phyloP scores from a whole-genome alignment of 768 basidiomycete species.

The Leccinum olivaceopallidum region DNA sequence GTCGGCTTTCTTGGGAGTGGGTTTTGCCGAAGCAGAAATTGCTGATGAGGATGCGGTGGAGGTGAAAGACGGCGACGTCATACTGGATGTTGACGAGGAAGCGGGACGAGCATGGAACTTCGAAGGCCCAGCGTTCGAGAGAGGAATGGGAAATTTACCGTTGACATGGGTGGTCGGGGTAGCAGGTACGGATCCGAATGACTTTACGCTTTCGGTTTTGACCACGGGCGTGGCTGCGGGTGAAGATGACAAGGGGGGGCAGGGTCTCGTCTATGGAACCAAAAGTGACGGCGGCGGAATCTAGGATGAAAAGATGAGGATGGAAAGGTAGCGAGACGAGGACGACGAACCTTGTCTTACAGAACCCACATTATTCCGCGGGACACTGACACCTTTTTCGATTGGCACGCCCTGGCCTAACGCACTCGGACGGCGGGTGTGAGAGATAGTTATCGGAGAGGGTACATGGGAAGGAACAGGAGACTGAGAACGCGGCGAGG shows the following conservation, averaged over 20 bases:
- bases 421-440: conserved; percentile 78
- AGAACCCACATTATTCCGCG: conserved; percentile 60
- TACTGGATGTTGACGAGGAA: conserved; percentile 24
- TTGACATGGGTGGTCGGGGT: conserved; percentile 53
- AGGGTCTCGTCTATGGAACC: conserved; percentile 84
- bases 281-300: conserved; percentile 74
- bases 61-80: conserved; percentile 35
- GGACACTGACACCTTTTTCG: conserved; percentile 78
- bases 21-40: conserved; percentile 35
- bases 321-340: conserved; percentile 5
- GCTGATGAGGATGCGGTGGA: conserved; percentile 32
- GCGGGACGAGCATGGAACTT: conserved; percentile 31
- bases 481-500: conserved; percentile 77
- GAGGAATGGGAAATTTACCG: conserved; percentile 56
- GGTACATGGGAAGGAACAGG: conserved; percentile 58
- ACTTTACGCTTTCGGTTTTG: conserved; percentile 73
- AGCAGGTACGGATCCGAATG: conserved; percentile 77
- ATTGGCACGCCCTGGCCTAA: conserved; percentile 70
- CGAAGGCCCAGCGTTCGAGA: conserved; percentile 41
- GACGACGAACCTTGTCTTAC: conserved; percentile 61
- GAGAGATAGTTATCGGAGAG: conserved; percentile 50
- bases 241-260: conserved; percentile 79
- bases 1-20: conserved; percentile 36
- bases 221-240: conserved; percentile 66
- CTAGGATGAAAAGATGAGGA: conserved; percentile 34